phyloP scores from a whole-genome alignment of 1,284 basidiomycete species.

The Somion occarium region DNA sequence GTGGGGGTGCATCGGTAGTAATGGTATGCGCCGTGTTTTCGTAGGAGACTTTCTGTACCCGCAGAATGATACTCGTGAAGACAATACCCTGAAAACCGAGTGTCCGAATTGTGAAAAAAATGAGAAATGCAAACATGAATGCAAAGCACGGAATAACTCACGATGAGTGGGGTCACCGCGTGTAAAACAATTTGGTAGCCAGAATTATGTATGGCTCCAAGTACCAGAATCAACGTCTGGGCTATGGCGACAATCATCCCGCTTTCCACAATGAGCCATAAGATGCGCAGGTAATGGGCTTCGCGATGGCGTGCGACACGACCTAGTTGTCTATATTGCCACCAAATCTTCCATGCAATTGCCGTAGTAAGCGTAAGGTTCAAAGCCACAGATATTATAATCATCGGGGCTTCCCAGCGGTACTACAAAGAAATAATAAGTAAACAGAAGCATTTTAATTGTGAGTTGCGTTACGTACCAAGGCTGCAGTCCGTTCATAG shows the following conservation, averaged over 20 bases:
- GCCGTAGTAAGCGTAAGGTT: conserved; percentile 1
- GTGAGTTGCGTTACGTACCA: neutral
- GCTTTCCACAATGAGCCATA: conserved; percentile 4
- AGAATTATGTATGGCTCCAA: conserved; percentile 1
- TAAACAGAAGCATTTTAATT: neutral
- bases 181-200: conserved; percentile 5
- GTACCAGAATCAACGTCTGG: neutral
- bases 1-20: neutral
- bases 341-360: neutral
- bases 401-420: conserved; percentile 4
- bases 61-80: conserved; percentile 4
- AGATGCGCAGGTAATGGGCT: neutral
- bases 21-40: neutral
- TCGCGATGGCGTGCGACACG: neutral
- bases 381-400: neutral
- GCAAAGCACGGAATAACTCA: neutral
- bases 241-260: neutral
- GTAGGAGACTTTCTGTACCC: neutral
- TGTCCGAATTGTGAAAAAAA: neutral
- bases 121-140: neutral
- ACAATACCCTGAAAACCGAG: conserved; percentile 2
- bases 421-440: neutral
- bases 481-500: neutral
- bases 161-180: conserved; percentile 3
- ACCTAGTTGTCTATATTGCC: neutral